These are phyloP conservation scores for Triadica sebifera DNA, from an alignment of 345 rosid species.

Conservation along the genomic window DNA sequence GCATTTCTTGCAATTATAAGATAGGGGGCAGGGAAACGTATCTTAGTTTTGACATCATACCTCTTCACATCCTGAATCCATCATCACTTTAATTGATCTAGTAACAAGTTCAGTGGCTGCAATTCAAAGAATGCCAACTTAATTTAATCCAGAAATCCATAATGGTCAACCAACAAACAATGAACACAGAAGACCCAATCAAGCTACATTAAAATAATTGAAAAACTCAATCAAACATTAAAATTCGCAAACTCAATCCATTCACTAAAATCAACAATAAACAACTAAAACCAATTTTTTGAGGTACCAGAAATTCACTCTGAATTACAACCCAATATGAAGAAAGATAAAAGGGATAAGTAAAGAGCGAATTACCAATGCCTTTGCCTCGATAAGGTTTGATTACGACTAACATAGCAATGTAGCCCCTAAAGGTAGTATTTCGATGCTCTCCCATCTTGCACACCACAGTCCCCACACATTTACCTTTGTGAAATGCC, in stretches of 20 bases:
- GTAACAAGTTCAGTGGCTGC: constrained; percentile 91
- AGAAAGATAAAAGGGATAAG: no score
- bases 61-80: constrained; percentile 97
- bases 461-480: constrained; percentile 89
- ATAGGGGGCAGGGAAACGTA: no score
- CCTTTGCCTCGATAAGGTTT: no score
- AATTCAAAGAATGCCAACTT: constrained; percentile 16
- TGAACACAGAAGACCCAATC: background rate
- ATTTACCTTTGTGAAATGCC: constrained; percentile 87
- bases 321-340: no score
- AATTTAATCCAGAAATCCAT: background rate
- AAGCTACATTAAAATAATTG: background rate
- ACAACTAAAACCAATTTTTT: background rate
- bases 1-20: no score
- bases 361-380: constrained; percentile 9
- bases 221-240: no score
- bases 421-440: no score
- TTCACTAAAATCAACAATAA: background rate
- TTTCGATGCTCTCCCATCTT: no score
- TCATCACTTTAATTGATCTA: constrained; percentile 82
- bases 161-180: background rate
- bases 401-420: no score
- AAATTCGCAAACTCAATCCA: no score
- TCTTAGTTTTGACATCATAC: constrained; percentile 21
- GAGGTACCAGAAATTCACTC: background rate